phyloP scores from a whole-genome alignment of 345 rosid genomes.

The Psidium guajava region DNA sequence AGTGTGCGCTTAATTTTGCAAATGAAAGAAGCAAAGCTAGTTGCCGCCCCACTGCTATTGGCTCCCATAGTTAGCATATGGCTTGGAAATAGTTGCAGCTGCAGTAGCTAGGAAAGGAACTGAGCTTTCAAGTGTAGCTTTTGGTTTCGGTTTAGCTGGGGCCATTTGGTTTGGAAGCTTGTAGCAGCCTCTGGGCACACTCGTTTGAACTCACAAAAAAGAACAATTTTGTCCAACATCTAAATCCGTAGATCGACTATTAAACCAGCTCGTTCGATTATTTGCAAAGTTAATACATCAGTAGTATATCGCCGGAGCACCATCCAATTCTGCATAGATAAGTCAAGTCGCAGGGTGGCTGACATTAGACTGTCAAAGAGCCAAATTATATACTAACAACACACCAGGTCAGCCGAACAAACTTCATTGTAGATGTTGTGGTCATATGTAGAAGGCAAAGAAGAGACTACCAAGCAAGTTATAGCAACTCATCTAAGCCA shows the following conservation, averaged over 20 bases:
- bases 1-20: not conserved
- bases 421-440: not conserved
- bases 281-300: not conserved
- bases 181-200: not conserved
- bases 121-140: not conserved
- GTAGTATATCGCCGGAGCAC: not conserved
- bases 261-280: not conserved
- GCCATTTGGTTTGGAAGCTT: not conserved
- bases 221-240: not conserved
- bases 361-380: not conserved
- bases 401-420: not conserved
- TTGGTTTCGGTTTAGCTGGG: not conserved
- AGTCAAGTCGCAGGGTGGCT: not conserved
- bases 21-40: not conserved
- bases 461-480: not conserved
- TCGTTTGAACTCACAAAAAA: not conserved
- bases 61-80: not conserved
- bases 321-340: not conserved
- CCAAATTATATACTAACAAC: not conserved
- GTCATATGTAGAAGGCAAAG: not conserved
- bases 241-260: not conserved
- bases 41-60: not conserved
- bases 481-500: not conserved
- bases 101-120: not conserved
- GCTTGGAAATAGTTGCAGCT: not conserved